These are phyloP conservation scores for Xylaria sp. DNA, from an alignment of 2,329 filamentous ascomycete species.

Conservation along the genomic window DNA sequence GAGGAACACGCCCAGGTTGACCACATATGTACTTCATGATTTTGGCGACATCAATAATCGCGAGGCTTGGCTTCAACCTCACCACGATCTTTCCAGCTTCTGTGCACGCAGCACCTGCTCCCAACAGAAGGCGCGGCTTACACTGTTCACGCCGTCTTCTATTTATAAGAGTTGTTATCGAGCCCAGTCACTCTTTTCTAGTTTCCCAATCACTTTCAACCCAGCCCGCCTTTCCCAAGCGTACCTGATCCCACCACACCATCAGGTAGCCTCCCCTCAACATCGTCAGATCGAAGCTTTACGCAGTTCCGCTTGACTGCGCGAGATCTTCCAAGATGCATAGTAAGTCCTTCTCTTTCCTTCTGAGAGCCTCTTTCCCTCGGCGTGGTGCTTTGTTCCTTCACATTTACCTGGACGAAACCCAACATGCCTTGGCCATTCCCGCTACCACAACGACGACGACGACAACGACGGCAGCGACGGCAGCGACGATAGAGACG, in stretches of 20 bases:
- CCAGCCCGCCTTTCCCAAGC: slow-evolving; percentile 3
- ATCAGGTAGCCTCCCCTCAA: slow-evolving; percentile 1
- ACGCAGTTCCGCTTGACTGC: slow-evolving; percentile 9
- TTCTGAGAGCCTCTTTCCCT: not conserved
- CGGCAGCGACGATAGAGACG: not conserved
- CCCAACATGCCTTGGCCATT: not conserved
- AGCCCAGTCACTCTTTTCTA: slow-evolving; percentile 25
- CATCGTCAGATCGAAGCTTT: slow-evolving; percentile 12
- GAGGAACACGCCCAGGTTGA: not conserved
- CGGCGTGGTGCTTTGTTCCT: not conserved
- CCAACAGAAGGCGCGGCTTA: slow-evolving; percentile 5
- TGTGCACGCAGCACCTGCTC: slow-evolving; percentile 6
- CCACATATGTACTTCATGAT: not conserved
- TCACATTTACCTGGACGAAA: not conserved
- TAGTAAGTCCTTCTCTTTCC: slow-evolving; percentile 29
- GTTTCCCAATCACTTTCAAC: slow-evolving; percentile 1
- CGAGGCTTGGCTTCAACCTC: not conserved
- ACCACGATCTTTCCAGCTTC: not conserved
- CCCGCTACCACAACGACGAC: not conserved
- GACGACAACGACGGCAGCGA: not conserved
- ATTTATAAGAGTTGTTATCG: slow-evolving; percentile 8
- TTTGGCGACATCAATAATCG: not conserved
- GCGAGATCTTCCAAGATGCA: slow-evolving; percentile 28
- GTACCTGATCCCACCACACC: no score
- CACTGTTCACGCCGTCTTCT: slow-evolving; percentile 3